Conservation (phyloP, 345 rosid species). For the Eucalyptus leucophloia region DNA sequence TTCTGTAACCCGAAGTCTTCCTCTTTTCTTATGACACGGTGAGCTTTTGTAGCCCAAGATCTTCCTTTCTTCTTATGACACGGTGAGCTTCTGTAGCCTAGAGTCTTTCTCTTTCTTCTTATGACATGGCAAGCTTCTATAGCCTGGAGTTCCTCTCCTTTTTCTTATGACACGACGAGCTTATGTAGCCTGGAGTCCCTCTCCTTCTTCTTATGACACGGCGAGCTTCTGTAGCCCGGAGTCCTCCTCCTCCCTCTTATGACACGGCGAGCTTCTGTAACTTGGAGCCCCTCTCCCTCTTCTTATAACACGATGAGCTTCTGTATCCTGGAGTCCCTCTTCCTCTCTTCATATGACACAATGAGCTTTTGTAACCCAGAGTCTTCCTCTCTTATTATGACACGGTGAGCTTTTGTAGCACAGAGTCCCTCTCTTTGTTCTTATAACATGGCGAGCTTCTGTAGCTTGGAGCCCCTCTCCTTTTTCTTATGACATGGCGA, state of each 20-base stretch:
- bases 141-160: fast-evolving
- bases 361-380: fast-evolving
- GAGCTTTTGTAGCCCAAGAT: fast-evolving
- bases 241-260: fast-evolving
- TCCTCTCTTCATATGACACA: too few relatives aligned
- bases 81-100: fast-evolving
- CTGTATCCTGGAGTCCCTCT: fast-evolving
- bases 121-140: fast-evolving
- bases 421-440: fast-evolving
- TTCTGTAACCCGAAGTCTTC: fast-evolving
- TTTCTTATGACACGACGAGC: too few relatives aligned
- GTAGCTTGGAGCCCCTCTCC: fast-evolving
- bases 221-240: too few relatives aligned
- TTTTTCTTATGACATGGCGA: fast-evolving
- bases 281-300: too few relatives aligned
- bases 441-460: too few relatives aligned
- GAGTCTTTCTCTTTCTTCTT: fast-evolving
- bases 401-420: fast-evolving
- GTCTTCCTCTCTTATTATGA: too few relatives aligned
- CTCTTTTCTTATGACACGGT: too few relatives aligned
- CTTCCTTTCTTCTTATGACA: too few relatives aligned
- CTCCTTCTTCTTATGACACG: too few relatives aligned
- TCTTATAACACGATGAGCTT: too few relatives aligned
- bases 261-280: fast-evolving
- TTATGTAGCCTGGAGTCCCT: fast-evolving